Base-by-base conservation (phyloP, 371 early-diverging fungal genomes). In the Mortierella sp. region DNA sequence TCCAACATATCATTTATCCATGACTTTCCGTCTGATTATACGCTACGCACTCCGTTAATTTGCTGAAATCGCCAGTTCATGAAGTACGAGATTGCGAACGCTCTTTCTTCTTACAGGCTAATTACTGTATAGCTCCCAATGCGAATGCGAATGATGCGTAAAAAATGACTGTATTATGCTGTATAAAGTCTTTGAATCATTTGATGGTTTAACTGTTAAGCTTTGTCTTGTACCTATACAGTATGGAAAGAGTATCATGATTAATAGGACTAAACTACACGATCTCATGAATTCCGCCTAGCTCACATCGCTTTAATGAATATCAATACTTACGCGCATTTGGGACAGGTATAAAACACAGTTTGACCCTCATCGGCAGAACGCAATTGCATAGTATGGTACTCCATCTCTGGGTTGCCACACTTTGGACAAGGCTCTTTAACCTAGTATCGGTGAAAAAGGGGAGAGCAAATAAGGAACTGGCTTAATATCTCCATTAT, bases 281-380 rank as follows among this genome's bases (percentile, higher is more conserved):
- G n/a, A 28, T 28, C 28, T 15, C 36, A 10, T 15, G 9, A 4
- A 33, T 15, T 38, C 24, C 43, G 43, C 43, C 43, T 41, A 53
- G 47, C 4, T 15, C 9, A 16, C 16, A 8, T 24, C 55, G 3
- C 22, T 58, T 24, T 4, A 10, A 8, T 50, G 16, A 21, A 21
- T 4, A 48, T 19, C n/a, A 15, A 45, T 62, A 75, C 84, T 63
- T 94, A 97, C 89, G 98, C 98, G 91, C 99, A 99, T 84, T 97
- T 96, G 58, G 91, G 90, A 87, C 99, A 99, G 79, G 92, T 93
- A 87, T 98, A 99, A 84, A 99, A 99, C 16, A 99, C 95, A 1
- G 99, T 99, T 87, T 99, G 99, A 52, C 99, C 99, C 94, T 99
- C 99, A 92, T 99, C 99, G 21, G 99, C 99, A 60, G 97, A 97